Conservation (phyloP, 2,329 filamentous ascomycete species). For the Aureobasidium zeae region DNA sequence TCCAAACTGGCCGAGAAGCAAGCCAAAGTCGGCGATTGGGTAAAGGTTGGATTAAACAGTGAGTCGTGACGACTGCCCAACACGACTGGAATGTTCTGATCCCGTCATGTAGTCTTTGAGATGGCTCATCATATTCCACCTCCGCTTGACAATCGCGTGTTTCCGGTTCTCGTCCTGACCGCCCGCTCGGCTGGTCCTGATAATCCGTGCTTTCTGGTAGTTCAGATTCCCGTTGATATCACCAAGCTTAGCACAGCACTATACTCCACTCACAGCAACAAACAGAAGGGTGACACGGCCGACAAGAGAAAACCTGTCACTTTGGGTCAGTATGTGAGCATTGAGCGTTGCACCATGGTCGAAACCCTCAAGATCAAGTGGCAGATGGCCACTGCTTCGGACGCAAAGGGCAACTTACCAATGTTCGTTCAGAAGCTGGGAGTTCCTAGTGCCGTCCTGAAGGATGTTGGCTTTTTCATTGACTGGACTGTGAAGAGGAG, state of each 20-base stretch:
- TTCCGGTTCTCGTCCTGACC: constrained; percentile 57
- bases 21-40: constrained; percentile 23
- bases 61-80: constrained; percentile 17
- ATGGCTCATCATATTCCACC: constrained; percentile 56
- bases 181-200: constrained; percentile 22
- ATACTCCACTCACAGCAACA: constrained; percentile 24
- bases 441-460: constrained; percentile 54
- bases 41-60: constrained; percentile 32
- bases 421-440: constrained; percentile 56
- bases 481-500: constrained; percentile 41
- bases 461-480: constrained; percentile 63
- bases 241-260: constrained; percentile 28
- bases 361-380: constrained; percentile 49
- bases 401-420: constrained; percentile 60
- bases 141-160: constrained; percentile 55
- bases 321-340: constrained; percentile 52
- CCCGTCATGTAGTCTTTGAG: constrained; percentile 43
- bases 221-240: constrained; percentile 32
- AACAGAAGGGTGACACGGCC: constrained; percentile 23
- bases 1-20: constrained; percentile 23
- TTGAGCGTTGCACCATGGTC: constrained; percentile 51
- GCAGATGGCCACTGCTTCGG: constrained; percentile 68
- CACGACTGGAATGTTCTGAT: neutral
- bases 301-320: constrained; percentile 41
- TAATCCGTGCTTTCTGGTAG: constrained; percentile 25